Conservation (phyloP, 352 stramenopile species). For the Phytophthora parvispora region DNA sequence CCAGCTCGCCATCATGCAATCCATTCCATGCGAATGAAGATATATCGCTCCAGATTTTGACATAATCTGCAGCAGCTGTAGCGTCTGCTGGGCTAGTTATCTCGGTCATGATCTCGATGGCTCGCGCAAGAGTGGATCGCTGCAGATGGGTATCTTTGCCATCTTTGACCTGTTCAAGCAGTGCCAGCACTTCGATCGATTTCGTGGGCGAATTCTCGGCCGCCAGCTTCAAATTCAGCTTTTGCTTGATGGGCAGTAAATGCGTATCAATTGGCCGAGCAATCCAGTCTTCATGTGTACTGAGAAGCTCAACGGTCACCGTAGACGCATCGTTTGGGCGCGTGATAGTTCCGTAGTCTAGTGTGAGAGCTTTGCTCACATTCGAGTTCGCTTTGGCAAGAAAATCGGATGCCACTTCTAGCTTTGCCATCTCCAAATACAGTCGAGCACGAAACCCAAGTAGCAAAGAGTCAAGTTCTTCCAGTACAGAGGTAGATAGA, state of each 20-base stretch:
- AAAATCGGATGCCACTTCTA: conserved; percentile 90
- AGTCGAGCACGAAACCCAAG: conserved; percentile 82
- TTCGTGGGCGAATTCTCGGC: conserved; percentile 48
- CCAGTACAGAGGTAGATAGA: conserved; percentile 65
- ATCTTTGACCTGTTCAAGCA: conserved; percentile 85
- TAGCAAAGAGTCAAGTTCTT: conserved; percentile 88
- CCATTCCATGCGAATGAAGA: conserved; percentile 54
- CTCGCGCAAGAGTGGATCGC: conserved; percentile 23
- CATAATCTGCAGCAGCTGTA: conserved; percentile 5
- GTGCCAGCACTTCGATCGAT: conserved; percentile 56
- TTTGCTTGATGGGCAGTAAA: conserved; percentile 70
- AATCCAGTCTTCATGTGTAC: conserved; percentile 31
- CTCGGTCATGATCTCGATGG: conserved; percentile 32
- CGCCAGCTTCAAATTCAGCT: conserved; percentile 71
- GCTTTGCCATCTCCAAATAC: conserved; percentile 86
- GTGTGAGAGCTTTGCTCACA: conserved; percentile 60
- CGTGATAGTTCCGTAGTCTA: conserved; percentile 66
- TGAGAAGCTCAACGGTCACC: conserved; percentile 33
- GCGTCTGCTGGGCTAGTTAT: conserved; percentile 2
- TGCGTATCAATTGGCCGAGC: conserved; percentile 68
- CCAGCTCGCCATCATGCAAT: conserved; percentile 43
- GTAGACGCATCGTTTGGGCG: conserved; percentile 16
- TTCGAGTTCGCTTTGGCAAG: conserved; percentile 82
- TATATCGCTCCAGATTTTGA: conserved; percentile 63
- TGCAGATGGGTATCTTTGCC: conserved; percentile 56